Evolutionary conservation across 768 basidiomycete genomes (phyloP), one percentile per base, ranked within the genome.

Genomic region (Termitomyces sp.): DNA sequence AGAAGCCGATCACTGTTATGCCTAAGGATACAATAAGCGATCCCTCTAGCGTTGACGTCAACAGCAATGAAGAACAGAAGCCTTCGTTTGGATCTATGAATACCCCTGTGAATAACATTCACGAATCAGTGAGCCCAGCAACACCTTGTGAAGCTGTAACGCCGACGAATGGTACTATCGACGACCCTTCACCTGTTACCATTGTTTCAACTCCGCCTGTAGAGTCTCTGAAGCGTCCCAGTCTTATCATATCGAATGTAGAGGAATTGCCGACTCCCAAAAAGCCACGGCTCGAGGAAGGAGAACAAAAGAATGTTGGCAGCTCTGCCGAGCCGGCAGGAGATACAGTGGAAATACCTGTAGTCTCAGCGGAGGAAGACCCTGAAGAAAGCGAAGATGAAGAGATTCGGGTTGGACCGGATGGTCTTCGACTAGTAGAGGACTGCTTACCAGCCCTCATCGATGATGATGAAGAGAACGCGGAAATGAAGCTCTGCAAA

Each of bases 381-480:
- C 22, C 24, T 22, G 42, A 36, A 26, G 40, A 33, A 28, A 45
- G 53, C 2, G 68, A 68, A 8, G 69, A 72, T 6, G 73, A 71
- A 5, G 72, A 67, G 16, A 65, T 75, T 20, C 72, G 73, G 51
- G 44, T 79, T 44, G 79, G 73, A 14, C 69, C 73, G 5, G 77
- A 79, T 61, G 79, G 78, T 24, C 65, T 76, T 18, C 69, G 74
- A 30, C 53, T 71, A n/a, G 66, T 73, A 30, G 62, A 71, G 24
- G 76, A 78, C 56, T 76, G 81, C 55, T 64, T 82, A 22, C 70
- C 70, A 54, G 75, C 73, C 12, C 70, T 84, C 26, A 76, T 83
- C 24, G 72, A 68, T 12, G 67, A 68, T 20, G 68, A 69, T 14
- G 70, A 70, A 5, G 63, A 66, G 9, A 65, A 67, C 40, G 67